Base-by-base conservation (phyloP, 2,329 filamentous ascomycete species). In the Madurella fahalii region DNA sequence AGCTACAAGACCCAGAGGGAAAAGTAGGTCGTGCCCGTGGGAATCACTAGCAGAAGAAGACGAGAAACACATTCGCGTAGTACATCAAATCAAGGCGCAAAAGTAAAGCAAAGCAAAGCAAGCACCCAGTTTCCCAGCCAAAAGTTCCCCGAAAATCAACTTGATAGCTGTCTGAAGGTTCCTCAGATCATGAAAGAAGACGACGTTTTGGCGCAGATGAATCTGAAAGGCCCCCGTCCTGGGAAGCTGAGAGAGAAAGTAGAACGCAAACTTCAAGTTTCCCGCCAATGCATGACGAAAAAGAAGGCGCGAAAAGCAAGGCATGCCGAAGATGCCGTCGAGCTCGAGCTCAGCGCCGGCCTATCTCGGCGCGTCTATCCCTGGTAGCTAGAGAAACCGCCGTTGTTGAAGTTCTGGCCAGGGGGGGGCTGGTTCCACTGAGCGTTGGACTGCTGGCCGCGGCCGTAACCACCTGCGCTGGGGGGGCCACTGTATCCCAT, bases 401-500 rank as follows among this genome's bases (percentile, higher is more conserved):
- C 82, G 63, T 82, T 83, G 69, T 77, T 78, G 67, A 81, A 84
- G 68, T 78, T 81, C 68, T 83, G 81, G 52, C 75, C 75, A 25
- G 74, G 74, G 48, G 75, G 72, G 32, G 67, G 62, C 67, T 80
- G 77, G 52, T 72, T 70, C 81, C 81, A 82, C 65, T 81, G 79
- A 58, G 75, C 69, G 60, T 79, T 81, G 40, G 80, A 78, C 66
- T 81, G 78, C 64, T 84, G 81, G 61, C 89, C 90, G 68, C 90
- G 89, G 59, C 89, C 90, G 68, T 91, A 96, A 58, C 90, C 90
- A 65, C 89, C 90, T 64, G 89, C 87, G 68, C 87, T 94, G 63
- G 86, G 81, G 64, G 81, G 86, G 60, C 78, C 85, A 66, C 80
- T 86, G 52, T 88, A 89, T 60, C 81, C 81, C 80, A 89, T 87